Percentiles rank a stretch among this genome's conserved stretches.
Evolutionary conservation across 768 basidiomycete species (phyloP).

Genomic region (Panellus pusillus): DNA sequence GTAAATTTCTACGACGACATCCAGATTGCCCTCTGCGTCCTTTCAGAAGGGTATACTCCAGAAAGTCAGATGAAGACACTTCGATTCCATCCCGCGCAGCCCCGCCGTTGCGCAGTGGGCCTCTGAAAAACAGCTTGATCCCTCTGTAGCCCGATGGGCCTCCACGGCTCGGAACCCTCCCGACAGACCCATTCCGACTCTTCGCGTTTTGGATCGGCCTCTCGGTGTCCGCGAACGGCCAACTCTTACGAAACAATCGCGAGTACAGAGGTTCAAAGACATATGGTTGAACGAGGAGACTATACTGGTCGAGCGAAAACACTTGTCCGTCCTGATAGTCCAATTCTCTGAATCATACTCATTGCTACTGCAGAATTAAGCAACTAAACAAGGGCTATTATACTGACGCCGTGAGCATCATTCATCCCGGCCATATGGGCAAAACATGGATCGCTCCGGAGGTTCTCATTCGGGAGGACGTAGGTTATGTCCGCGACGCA

Average conservation of each 20-base stretch:
- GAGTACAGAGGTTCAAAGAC: constrained; percentile 64
- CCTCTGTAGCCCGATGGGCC: constrained; percentile 20
- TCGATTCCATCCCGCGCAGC: not conserved
- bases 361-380: constrained; percentile 37
- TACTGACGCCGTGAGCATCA: constrained; percentile 74
- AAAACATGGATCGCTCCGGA: constrained; percentile 94
- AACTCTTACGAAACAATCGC: constrained; percentile 50
- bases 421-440: constrained; percentile 72
- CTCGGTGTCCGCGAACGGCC: constrained; percentile 74
- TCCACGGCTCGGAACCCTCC: constrained; percentile 20
- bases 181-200: constrained; percentile 21
- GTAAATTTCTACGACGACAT: constrained; percentile 12
- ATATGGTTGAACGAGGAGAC: constrained; percentile 66
- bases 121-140: constrained; percentile 10
- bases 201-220: constrained; percentile 52
- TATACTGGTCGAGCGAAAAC: constrained; percentile 67
- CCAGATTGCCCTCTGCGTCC: constrained; percentile 8
- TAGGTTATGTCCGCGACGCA: constrained; percentile 39
- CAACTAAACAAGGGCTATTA: constrained; percentile 81
- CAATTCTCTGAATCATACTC: constrained; percentile 1
- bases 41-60: constrained; percentile 12
- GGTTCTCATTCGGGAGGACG: constrained; percentile 87
- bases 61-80: constrained; percentile 11
- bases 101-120: constrained; percentile 18
- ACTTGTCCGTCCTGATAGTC: constrained; percentile 41